Conservation (phyloP, 2,329 filamentous ascomycete species). For the Aureobasidium uvarum region DNA sequence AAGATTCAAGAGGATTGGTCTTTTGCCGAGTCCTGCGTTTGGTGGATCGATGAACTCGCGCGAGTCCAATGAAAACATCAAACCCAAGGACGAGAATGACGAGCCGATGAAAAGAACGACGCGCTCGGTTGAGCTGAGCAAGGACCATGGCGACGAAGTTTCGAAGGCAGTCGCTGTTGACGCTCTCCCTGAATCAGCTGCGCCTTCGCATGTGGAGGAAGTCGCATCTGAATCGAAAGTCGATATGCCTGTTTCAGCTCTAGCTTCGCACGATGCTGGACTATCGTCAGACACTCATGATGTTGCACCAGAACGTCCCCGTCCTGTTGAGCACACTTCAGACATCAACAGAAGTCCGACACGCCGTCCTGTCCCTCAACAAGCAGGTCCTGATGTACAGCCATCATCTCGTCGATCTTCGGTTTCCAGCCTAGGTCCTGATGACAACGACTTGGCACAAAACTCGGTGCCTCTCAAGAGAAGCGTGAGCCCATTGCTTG, state of each 20-base stretch:
- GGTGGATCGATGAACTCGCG: conserved; percentile 21
- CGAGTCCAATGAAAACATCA: conserved; percentile 17
- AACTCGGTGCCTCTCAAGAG: background rate
- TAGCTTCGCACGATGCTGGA: background rate
- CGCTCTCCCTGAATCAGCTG: background rate
- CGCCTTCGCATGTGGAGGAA: background rate
- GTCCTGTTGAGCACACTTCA: background rate
- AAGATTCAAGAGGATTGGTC: conserved; percentile 23
- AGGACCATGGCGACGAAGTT: background rate
- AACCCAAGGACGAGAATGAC: background rate
- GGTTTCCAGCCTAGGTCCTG: background rate
- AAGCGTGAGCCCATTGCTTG: conserved; percentile 5
- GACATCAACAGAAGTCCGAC: conserved; percentile 10
- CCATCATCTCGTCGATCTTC: background rate
- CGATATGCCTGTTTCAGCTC: background rate
- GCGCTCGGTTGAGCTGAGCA: background rate
- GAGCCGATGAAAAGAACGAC: background rate
- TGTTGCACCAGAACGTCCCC: background rate
- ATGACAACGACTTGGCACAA: background rate
- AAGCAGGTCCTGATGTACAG: background rate
- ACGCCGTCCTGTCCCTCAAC: conserved; percentile 11
- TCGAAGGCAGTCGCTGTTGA: background rate
- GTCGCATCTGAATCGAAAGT: no score
- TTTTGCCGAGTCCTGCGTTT: conserved; percentile 28
- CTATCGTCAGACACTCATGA: background rate